A percentile compares a stretch with the other conserved stretches of the same genome.
phyloP scores from a whole-genome alignment of 371 early-diverging fungal genomes.

The Smittium culicis region DNA sequence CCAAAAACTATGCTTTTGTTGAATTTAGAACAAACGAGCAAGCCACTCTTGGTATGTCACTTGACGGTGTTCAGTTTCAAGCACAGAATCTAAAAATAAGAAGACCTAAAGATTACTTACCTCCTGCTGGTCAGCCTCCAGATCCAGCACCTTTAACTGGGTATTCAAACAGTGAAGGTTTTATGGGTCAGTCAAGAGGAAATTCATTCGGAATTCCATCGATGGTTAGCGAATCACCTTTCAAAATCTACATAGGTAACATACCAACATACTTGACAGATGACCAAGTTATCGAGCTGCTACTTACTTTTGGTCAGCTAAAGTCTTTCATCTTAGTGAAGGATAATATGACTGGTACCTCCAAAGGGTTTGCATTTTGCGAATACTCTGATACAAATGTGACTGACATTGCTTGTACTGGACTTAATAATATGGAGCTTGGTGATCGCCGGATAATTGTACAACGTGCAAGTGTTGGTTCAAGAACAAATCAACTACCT shows the following conservation, averaged over 20 bases:
- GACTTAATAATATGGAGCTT: slow-evolving; percentile 87
- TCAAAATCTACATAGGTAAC: slow-evolving; percentile 91
- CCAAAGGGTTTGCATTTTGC: slow-evolving; percentile 94
- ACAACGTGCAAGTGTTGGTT: slow-evolving; percentile 81
- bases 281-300: slow-evolving; percentile 83
- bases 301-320: slow-evolving; percentile 85
- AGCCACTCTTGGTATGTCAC: slow-evolving; percentile 76
- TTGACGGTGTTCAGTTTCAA: slow-evolving; percentile 80
- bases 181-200: slow-evolving; percentile 30
- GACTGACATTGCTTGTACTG: slow-evolving; percentile 86
- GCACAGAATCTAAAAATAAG: slow-evolving; percentile 78
- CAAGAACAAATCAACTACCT: slow-evolving; percentile 26
- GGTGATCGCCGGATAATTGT: slow-evolving; percentile 90
- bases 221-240: slow-evolving; percentile 74
- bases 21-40: slow-evolving; percentile 85
- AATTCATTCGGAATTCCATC: slow-evolving; percentile 24
- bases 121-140: slow-evolving; percentile 43
- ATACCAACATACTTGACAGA: slow-evolving; percentile 78
- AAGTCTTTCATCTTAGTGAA: slow-evolving; percentile 83
- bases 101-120: slow-evolving; percentile 83
- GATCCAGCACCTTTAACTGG: slow-evolving; percentile 39
- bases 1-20: slow-evolving; percentile 87
- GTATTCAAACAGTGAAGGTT: slow-evolving; percentile 21
- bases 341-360: slow-evolving; percentile 59
- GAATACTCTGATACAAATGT: slow-evolving; percentile 79